phyloP scores from a whole-genome alignment of 2,329 filamentous ascomycete species.

The Rutstroemia sydowiana region DNA sequence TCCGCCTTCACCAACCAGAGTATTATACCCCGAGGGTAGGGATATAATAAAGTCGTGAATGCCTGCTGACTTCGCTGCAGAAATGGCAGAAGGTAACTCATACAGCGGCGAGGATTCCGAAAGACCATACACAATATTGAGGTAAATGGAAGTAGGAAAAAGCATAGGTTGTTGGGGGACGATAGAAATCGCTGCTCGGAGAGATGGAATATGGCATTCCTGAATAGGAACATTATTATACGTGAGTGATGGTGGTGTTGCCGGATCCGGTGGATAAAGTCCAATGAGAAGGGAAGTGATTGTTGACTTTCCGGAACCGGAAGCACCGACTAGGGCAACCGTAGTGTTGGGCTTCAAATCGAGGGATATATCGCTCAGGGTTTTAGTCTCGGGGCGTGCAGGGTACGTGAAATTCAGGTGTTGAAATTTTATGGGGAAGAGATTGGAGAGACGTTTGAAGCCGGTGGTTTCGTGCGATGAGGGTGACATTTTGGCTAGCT shows the following conservation, averaged over 20 bases:
- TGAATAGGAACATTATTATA: conserved; percentile 52
- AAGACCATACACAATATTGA: conserved; percentile 80
- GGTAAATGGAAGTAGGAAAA: conserved; percentile 68
- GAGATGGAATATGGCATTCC: conserved; percentile 49
- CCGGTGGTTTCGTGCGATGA: conserved; percentile 29
- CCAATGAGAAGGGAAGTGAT: conserved; percentile 67
- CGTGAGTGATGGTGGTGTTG: conserved; percentile 24
- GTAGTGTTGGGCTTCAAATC: conserved; percentile 55
- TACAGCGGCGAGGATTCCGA: conserved; percentile 44
- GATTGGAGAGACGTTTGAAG: conserved; percentile 40
- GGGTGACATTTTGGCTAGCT: conserved; percentile 54
- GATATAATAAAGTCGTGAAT: conserved; percentile 71
- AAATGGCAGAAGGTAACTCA: conserved; percentile 37
- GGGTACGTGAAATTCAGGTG: conserved; percentile 68
- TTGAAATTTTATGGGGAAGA: conserved; percentile 44
- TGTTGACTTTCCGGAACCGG: conserved; percentile 88
- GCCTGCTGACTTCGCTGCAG: conserved; percentile 50
- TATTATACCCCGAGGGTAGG: conserved; percentile 65
- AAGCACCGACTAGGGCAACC: conserved; percentile 73
- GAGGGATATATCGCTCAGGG: conserved; percentile 61
- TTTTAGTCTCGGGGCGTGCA: conserved; percentile 39
- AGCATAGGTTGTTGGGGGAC: conserved; percentile 67
- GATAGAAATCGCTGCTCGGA: conserved; percentile 57
- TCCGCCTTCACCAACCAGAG: conserved; percentile 69
- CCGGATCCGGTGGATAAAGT: conserved; percentile 46